Conservation (phyloP, 2,329 filamentous ascomycete species). For the Pestalotiopsis sp. region DNA sequence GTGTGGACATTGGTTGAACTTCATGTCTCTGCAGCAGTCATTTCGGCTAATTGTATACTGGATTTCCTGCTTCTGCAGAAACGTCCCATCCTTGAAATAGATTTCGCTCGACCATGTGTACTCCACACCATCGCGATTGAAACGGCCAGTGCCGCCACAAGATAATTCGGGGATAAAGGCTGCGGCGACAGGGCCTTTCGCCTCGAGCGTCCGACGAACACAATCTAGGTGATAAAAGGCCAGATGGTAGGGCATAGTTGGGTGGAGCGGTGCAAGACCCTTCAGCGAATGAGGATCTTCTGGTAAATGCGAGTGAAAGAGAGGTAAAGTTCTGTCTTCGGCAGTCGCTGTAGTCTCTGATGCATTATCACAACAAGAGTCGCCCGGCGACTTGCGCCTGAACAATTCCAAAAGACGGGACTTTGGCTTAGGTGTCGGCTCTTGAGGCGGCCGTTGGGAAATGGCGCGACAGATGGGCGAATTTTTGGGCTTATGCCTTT, state of each 20-base stretch:
- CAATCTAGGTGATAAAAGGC: slow-evolving; percentile 15
- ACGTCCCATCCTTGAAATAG: neutral
- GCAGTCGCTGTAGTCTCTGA: neutral
- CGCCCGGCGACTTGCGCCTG: neutral
- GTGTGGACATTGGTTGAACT: slow-evolving; percentile 3
- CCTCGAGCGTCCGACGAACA: slow-evolving; percentile 1
- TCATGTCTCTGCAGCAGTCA: neutral
- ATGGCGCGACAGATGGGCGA: neutral
- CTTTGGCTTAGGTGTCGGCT: neutral
- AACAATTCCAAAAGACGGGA: neutral
- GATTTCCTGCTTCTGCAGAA: slow-evolving; percentile 6
- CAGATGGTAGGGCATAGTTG: slow-evolving; percentile 13
- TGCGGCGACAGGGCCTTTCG: neutral
- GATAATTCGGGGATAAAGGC: slow-evolving; percentile 8
- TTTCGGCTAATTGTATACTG: neutral
- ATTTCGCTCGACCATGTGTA: slow-evolving; percentile 8
- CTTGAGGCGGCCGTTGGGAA: neutral
- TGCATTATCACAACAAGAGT: neutral
- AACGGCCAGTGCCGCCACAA: neutral
- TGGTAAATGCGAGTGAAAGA: neutral
- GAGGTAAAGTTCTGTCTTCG: neutral
- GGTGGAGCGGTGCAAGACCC: slow-evolving; percentile 9
- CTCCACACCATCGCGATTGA: neutral
- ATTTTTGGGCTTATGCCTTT: neutral
- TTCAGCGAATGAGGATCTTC: neutral